A percentile compares a stretch with the other conserved stretches of the same genome.
These are phyloP conservation scores for Fusarium xyrophilum DNA, from an alignment of 2,329 filamentous ascomycete genomes.

Conservation along the genomic window DNA sequence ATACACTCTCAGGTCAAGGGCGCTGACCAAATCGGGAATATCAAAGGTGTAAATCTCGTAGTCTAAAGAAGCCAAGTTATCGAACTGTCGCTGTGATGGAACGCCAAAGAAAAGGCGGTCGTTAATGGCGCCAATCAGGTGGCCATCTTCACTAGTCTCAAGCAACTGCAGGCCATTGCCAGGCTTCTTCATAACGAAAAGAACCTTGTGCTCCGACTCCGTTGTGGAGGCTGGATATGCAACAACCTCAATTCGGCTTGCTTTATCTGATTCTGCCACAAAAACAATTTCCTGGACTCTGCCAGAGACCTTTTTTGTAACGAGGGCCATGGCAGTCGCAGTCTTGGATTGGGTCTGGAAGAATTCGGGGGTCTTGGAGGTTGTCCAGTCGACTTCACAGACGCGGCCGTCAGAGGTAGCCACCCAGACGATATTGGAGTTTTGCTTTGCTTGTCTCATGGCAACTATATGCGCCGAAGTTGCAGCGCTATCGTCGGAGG, in stretches of 20 bases:
- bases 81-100: constrained; percentile 32
- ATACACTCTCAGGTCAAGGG: constrained; percentile 66
- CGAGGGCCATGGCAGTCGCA: constrained; percentile 55
- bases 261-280: constrained; percentile 53
- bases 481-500: constrained; percentile 36
- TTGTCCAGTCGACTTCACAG: constrained; percentile 66
- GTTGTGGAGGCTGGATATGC: constrained; percentile 52
- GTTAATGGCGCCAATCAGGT: constrained; percentile 55
- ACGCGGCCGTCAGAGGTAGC: constrained; percentile 64
- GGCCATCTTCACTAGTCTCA: constrained; percentile 60
- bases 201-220: constrained; percentile 43
- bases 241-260: constrained; percentile 49
- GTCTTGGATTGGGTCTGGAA: constrained; percentile 54
- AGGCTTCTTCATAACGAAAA: constrained; percentile 49
- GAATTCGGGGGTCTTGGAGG: constrained; percentile 49
- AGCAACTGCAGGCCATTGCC: constrained; percentile 52
- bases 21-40: constrained; percentile 68
- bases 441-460: constrained; percentile 49
- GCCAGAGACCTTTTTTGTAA: constrained; percentile 48
- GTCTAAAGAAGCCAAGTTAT: constrained; percentile 42
- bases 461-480: constrained; percentile 50
- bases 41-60: constrained; percentile 67
- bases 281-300: constrained; percentile 54
- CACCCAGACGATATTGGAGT: constrained; percentile 63
- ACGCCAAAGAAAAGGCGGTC: constrained; percentile 49